Evolutionary conservation across 148 eudicot genomes (phyloP).

Genomic region (Chenopodium formosanum): DNA sequence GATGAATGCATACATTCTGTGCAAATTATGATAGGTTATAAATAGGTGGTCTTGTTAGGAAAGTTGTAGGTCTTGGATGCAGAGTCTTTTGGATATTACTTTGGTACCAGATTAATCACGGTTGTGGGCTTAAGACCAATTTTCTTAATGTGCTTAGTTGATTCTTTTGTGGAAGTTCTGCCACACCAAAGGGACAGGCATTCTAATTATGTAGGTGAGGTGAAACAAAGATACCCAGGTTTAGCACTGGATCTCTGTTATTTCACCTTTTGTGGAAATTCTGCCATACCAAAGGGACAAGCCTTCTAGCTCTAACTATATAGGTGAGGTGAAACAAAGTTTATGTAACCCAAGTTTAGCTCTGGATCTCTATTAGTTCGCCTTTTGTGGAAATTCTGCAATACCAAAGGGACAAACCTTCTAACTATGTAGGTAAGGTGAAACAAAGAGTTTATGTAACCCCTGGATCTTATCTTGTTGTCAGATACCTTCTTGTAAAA

Average conservation of each 20-base stretch:
- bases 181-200: not conserved
- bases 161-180: not conserved
- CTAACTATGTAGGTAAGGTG: too few relatives aligned
- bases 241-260: not conserved
- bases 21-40: not conserved
- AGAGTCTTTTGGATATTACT: not conserved
- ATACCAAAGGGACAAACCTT: too few relatives aligned
- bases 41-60: not conserved
- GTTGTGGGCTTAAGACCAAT: not conserved
- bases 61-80: not conserved
- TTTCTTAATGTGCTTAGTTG: not conserved
- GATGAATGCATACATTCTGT: not conserved
- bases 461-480: too few relatives aligned
- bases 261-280: too few relatives aligned
- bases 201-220: not conserved
- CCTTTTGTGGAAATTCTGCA: too few relatives aligned
- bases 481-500: too few relatives aligned
- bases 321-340: too few relatives aligned
- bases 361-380: too few relatives aligned
- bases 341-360: too few relatives aligned
- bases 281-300: too few relatives aligned
- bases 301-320: too few relatives aligned
- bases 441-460: too few relatives aligned
- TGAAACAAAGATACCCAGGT: not conserved
- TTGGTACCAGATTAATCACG: not conserved